Evolutionary conservation across 2,329 filamentous ascomycete genomes (phyloP), one percentile per base, ranked within the genome.

Genomic region (Hypoxylon sp.): DNA sequence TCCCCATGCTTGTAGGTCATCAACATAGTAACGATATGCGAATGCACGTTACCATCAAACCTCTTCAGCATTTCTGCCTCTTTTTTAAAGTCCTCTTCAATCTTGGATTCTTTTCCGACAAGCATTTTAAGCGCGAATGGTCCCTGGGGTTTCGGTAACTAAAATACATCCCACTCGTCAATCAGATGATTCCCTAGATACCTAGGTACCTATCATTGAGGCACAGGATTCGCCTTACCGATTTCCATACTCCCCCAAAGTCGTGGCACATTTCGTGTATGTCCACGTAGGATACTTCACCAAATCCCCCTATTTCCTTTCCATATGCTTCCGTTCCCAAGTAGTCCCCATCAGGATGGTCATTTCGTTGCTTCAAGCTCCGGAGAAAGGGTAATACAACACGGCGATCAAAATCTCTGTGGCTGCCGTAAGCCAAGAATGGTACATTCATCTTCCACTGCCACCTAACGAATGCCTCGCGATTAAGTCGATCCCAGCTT

Each of bases 11-110:
- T 57, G 43, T 56, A 67, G 1, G 61, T 57, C 1, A 44, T 48
- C 5, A 65, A 34, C 1, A 66, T 52, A 8, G 52, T 60, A 3
- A 66, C 55, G 12, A 69, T 51, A 40, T 69, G 62, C 6, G 16
- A 15, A 19, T 65, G 46, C 2, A 48, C 38, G 4, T 5, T 2
- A 12, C 46, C 43, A 7, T 47, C 21, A 12, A 58, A 58, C 5
- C 20, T 45, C 34, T 45, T 38, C 3, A 58, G 43, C 47, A 53
- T 51, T n/a, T 9, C 3, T 9, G 37, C 21, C 16, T 57, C 53
- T 5, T 25, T 45, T 11, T 27, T 19, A 34, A 51, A 52, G 6
- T 36, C 29, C 2, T 34, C 15, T n/a, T 48, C 36, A 12, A 31
- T 26, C 5, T 1, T 23, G 8, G 4, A 4, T 11, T 25, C 26